A percentile compares a stretch with the other conserved stretches of the same genome.
Evolutionary conservation across 1,284 basidiomycete species (phyloP).

Genomic region (Prillingera fragicola): DNA sequence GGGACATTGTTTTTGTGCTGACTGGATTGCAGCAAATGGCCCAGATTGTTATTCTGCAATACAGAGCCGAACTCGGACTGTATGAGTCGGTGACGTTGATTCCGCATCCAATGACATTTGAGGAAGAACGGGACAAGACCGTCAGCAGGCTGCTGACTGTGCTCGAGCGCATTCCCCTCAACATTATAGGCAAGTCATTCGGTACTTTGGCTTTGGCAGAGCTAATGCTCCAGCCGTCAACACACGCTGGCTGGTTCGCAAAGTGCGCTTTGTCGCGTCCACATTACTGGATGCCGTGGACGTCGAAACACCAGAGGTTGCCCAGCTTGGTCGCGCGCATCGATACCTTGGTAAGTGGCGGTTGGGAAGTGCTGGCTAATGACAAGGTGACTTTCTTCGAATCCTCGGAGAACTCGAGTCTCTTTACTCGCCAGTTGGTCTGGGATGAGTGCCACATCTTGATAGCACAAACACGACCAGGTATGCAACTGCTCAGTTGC

Average conservation of each 20-base stretch:
- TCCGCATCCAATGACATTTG: conserved; percentile 2
- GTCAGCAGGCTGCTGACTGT: conserved; percentile 63
- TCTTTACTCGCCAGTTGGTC: conserved; percentile 18
- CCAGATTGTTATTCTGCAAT: conserved; percentile 79
- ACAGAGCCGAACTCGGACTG: conserved; percentile 72
- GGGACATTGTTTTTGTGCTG: not conserved
- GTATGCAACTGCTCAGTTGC: no score
- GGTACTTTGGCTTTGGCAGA: no score
- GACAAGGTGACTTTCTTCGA: conserved; percentile 84
- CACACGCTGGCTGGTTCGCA: conserved; percentile 66
- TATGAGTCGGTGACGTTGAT: no score
- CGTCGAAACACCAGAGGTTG: not conserved
- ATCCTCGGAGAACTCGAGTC: conserved; percentile 76
- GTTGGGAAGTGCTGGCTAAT: no score
- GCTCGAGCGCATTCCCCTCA: conserved; percentile 79
- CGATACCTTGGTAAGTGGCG: conserved; percentile 54
- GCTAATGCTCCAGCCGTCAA: conserved; percentile 57
- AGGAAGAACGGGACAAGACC: conserved; percentile 20
- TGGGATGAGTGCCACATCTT: no score
- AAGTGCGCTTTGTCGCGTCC: conserved; percentile 81
- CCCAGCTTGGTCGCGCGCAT: conserved; percentile 52
- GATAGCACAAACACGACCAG: no score
- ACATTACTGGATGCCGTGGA: conserved; percentile 65
- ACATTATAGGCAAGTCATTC: conserved; percentile 61
- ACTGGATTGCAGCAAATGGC: conserved; percentile 63